A percentile compares a stretch with the other conserved stretches of the same genome.
These are phyloP conservation scores for Penicillium sp. DNA, from an alignment of 2,329 filamentous ascomycete genomes.

Conservation along the genomic window DNA sequence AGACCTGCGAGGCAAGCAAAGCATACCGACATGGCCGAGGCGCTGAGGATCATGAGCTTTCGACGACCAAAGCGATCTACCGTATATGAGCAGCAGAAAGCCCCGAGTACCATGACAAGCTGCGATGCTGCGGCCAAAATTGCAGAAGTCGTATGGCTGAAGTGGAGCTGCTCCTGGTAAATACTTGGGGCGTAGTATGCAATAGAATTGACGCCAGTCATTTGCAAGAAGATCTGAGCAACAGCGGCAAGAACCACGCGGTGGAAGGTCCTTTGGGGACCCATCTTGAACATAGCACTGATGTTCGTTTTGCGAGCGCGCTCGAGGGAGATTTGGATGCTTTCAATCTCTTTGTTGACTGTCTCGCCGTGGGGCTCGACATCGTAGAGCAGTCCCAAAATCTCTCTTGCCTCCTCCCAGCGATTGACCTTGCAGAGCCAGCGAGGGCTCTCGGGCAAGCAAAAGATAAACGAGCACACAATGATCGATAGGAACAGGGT, in stretches of 20 bases:
- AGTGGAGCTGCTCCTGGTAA: conserved; percentile 11
- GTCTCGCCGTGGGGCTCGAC: conserved; percentile 32
- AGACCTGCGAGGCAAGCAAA: conserved; percentile 12
- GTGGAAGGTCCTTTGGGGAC: conserved; percentile 49
- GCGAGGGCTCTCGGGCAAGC: conserved; percentile 37
- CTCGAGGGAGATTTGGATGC: conserved; percentile 48
- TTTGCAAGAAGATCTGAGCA: conserved; percentile 50
- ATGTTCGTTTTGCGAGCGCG: conserved; percentile 45
- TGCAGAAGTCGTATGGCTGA: conserved; percentile 3
- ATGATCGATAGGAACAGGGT: conserved; percentile 30
- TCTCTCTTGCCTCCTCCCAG: conserved; percentile 23
- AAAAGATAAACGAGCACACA: conserved; percentile 27
- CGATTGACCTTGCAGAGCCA: conserved; percentile 32
- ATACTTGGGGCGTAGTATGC: conserved; percentile 42
- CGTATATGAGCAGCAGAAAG: conserved; percentile 41
- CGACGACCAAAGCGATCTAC: conserved; percentile 37
- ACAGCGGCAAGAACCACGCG: conserved; percentile 48
- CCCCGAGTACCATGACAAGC: conserved; percentile 36
- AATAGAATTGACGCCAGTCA: conserved; percentile 31
- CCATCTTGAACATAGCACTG: conserved; percentile 53
- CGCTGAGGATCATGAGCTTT: conserved; percentile 25
- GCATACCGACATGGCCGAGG: conserved; percentile 9
- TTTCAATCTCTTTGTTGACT: conserved; percentile 45
- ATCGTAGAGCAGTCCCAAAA: conserved; percentile 16
- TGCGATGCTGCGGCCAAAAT: conserved; percentile 9